These are phyloP conservation scores for Neofusicoccum umdonicola DNA, from an alignment of 2,329 filamentous ascomycete genomes.

Conservation along the genomic window DNA sequence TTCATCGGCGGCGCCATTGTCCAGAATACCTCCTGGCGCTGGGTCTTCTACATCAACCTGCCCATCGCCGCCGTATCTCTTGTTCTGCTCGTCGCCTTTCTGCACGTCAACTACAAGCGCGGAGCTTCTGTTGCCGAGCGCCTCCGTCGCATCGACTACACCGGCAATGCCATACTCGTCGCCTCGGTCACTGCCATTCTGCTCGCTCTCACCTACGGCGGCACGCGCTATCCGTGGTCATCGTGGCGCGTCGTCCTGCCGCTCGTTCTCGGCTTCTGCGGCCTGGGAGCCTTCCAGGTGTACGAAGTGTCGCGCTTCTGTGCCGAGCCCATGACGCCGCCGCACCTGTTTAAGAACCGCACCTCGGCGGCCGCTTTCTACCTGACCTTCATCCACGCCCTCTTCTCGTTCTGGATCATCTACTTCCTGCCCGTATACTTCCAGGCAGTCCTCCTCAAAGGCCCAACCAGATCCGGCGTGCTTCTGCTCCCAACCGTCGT, in stretches of 20 bases:
- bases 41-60: conserved; percentile 47
- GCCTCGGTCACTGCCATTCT: conserved; percentile 35
- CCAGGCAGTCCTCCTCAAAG: conserved; percentile 38
- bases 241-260: conserved; percentile 32
- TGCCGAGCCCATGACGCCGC: conserved; percentile 36
- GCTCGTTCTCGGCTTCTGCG: conserved; percentile 38
- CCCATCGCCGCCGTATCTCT: conserved; percentile 34
- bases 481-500: conserved; percentile 34
- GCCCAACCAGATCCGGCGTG: conserved; percentile 40
- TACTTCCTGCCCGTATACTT: conserved; percentile 43
- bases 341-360: conserved; percentile 30
- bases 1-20: conserved; percentile 33
- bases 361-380: conserved; percentile 23
- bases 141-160: conserved; percentile 24
- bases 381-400: conserved; percentile 30
- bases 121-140: conserved; percentile 15
- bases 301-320: conserved; percentile 37
- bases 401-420: conserved; percentile 35
- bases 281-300: conserved; percentile 28
- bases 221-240: conserved; percentile 34
- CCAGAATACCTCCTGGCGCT: conserved; percentile 42
- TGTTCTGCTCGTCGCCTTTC: conserved; percentile 29
- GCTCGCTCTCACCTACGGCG: conserved; percentile 41
- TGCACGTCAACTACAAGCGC: conserved; percentile 33
- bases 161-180: conserved; percentile 36